Evolutionary conservation across 2,329 filamentous ascomycete species (phyloP).

Genomic region (Claviceps citrina): DNA sequence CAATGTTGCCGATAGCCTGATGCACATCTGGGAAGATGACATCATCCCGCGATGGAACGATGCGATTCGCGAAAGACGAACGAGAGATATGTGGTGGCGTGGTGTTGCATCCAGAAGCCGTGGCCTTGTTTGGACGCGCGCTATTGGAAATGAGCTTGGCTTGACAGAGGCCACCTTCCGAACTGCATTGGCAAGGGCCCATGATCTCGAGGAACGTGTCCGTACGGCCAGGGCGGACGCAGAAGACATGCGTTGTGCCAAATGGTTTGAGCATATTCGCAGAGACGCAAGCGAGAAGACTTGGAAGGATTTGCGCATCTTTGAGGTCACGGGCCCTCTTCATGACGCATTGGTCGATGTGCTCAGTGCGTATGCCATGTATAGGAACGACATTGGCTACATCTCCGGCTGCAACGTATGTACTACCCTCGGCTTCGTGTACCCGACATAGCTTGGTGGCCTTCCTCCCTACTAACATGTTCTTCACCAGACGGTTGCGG

Average conservation of each 20-base stretch:
- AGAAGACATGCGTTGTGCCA: slow-evolving; percentile 39
- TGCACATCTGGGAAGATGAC: slow-evolving; percentile 59
- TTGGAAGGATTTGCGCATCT: slow-evolving; percentile 59
- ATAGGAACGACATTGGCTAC: slow-evolving; percentile 68
- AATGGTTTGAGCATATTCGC: slow-evolving; percentile 49
- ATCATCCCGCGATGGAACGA: slow-evolving; percentile 62
- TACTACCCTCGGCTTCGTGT: slow-evolving; percentile 12
- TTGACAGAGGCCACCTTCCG: slow-evolving; percentile 52
- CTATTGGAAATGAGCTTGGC: slow-evolving; percentile 59
- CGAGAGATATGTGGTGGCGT: slow-evolving; percentile 69
- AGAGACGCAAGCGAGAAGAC: slow-evolving; percentile 48
- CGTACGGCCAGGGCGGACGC: slow-evolving; percentile 32
- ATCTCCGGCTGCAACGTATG: slow-evolving; percentile 59
- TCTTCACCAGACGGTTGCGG: slow-evolving; percentile 47
- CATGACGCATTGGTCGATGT: slow-evolving; percentile 56
- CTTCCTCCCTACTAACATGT: slow-evolving; percentile 8
- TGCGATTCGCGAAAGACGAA: slow-evolving; percentile 52
- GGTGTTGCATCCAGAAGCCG: slow-evolving; percentile 58
- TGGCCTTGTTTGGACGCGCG: slow-evolving; percentile 52
- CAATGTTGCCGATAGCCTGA: slow-evolving; percentile 35
- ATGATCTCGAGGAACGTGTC: slow-evolving; percentile 43
- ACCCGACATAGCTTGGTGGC: too few relatives aligned
- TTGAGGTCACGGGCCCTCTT: slow-evolving; percentile 49
- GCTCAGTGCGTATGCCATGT: slow-evolving; percentile 65
- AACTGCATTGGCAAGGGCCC: slow-evolving; percentile 53